Evolutionary conservation across 768 basidiomycete species (phyloP), one percentile per base, ranked within the genome.

Genomic region (Phylloporus rhodoxanthus): DNA sequence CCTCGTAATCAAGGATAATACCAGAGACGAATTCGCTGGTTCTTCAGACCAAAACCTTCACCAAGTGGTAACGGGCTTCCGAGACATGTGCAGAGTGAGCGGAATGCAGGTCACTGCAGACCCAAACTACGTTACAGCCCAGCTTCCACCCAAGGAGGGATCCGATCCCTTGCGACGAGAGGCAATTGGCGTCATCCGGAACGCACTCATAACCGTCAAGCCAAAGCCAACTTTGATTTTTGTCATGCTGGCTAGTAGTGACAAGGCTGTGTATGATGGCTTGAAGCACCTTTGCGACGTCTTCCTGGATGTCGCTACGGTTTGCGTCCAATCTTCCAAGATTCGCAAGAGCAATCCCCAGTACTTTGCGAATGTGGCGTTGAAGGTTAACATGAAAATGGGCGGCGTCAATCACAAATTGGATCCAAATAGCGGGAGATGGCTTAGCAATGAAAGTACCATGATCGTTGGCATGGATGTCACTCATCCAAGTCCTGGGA

Each of bases 401-500:
- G 79, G 78, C 2, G 79, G 78, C 17, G 60, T 78, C 43, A 80
- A 80, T 49, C 78, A 79, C 51, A 64, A 60, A 26, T 53, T 80
- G 45, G 75, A 75, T 47, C 55, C 57, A 29, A 57, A 53, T n/a
- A 72, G 68, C 48, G 60, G 64, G 26, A 55, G 15, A 33, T 76
- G 72, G 74, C 61, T 80, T 25, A 61, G 55, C 33, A 47, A 58
- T 19, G 58, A 63, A 39, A 67, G 74, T 32, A 80, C 78, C 15
- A 79, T 80, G 76, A 50, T 80, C 36, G 75, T 80, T 4, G 78
- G 78, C 15, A 77, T 78, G 70, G 79, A 79, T 43, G 85, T 87
- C 20, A 90, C 86, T 2, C 88, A 91, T 66, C 87, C 88, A 19
- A 85, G 88, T 17, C 82, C 80, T 5, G 83, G 84, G 2, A 87